A percentile compares a stretch with the other conserved stretches of the same genome.
Evolutionary conservation across 108 stramenopile species (phyloP).

Genomic region (Cyclotella kingstonii): DNA sequence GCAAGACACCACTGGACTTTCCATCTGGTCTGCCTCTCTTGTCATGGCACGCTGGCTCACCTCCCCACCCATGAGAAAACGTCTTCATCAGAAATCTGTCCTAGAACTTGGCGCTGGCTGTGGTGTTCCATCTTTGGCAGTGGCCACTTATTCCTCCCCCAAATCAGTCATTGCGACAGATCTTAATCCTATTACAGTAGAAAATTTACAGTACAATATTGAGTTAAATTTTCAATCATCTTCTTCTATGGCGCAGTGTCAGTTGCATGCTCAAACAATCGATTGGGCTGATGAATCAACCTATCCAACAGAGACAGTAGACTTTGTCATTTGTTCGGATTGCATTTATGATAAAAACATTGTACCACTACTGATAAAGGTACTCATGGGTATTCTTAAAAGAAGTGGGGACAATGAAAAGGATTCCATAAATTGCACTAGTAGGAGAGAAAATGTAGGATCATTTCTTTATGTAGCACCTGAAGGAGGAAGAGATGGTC

Average conservation of each 20-base stretch:
- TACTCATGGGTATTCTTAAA: slow-evolving; percentile 56
- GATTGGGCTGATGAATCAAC: slow-evolving; percentile 82
- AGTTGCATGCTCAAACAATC: slow-evolving; percentile 42
- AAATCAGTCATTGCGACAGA: slow-evolving; percentile 65
- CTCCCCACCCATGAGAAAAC: slow-evolving; percentile 14
- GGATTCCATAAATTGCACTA: slow-evolving; percentile 56
- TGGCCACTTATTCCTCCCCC: slow-evolving; percentile 35
- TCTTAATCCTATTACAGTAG: slow-evolving; percentile 70
- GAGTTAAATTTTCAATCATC: too few species aligned
- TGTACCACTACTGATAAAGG: slow-evolving; percentile 68
- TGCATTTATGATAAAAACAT: slow-evolving; percentile 81
- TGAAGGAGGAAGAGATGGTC: slow-evolving; percentile 27
- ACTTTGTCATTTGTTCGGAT: slow-evolving; percentile 82
- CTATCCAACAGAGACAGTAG: slow-evolving; percentile 68
- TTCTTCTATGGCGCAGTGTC: not conserved
- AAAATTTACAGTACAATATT: slow-evolving; percentile 77
- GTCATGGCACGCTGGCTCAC: slow-evolving; percentile 83
- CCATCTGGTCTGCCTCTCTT: slow-evolving; percentile 81
- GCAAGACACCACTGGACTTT: slow-evolving; percentile 83
- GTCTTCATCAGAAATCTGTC: slow-evolving; percentile 44
- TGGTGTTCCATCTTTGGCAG: slow-evolving; percentile 63
- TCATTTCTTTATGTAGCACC: slow-evolving; percentile 29
- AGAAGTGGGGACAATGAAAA: slow-evolving; percentile 63
- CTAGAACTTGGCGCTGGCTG: slow-evolving; percentile 87
- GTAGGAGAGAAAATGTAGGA: slow-evolving; percentile 46